Evolutionary conservation across 2,329 filamentous ascomycete genomes (phyloP).

Genomic region (Aquanectria penicillioides): DNA sequence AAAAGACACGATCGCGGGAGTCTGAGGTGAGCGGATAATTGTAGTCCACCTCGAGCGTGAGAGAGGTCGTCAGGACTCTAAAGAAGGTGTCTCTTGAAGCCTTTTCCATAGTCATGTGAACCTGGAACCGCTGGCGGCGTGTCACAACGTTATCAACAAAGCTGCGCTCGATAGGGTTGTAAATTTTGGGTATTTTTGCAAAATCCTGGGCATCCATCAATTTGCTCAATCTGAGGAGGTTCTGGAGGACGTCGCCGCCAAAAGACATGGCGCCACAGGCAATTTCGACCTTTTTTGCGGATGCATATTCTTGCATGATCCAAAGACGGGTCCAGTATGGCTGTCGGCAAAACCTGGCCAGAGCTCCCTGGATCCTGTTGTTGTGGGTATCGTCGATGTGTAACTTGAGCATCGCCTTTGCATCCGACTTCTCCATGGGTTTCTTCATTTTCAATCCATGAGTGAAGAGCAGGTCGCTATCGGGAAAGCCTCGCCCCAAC

Average conservation of each 20-base stretch:
- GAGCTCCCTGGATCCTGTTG: background rate
- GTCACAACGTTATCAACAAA: slow-evolving; percentile 21
- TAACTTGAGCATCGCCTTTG: background rate
- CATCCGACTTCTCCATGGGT: background rate
- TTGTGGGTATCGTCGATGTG: background rate
- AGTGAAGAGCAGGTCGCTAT: slow-evolving; percentile 6
- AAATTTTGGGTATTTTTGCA: background rate
- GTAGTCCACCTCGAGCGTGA: slow-evolving; percentile 24
- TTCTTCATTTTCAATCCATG: background rate
- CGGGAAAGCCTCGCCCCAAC: slow-evolving; percentile 6
- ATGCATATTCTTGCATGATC: slow-evolving; percentile 29
- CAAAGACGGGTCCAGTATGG: slow-evolving; percentile 29
- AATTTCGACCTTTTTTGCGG: slow-evolving; percentile 11
- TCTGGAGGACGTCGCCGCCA: background rate
- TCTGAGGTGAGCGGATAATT: slow-evolving; percentile 22
- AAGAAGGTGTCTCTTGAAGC: background rate
- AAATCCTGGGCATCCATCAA: background rate
- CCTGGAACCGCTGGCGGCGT: slow-evolving; percentile 1
- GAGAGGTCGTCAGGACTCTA: slow-evolving; percentile 8
- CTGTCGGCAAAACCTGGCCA: slow-evolving; percentile 9
- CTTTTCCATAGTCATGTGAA: no score
- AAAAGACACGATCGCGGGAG: slow-evolving; percentile 26
- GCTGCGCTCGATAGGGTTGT: background rate
- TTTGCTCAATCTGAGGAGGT: no score
- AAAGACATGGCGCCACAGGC: slow-evolving; percentile 17